phyloP scores from a whole-genome alignment of 768 basidiomycete species.

The Panellus pusillus region DNA sequence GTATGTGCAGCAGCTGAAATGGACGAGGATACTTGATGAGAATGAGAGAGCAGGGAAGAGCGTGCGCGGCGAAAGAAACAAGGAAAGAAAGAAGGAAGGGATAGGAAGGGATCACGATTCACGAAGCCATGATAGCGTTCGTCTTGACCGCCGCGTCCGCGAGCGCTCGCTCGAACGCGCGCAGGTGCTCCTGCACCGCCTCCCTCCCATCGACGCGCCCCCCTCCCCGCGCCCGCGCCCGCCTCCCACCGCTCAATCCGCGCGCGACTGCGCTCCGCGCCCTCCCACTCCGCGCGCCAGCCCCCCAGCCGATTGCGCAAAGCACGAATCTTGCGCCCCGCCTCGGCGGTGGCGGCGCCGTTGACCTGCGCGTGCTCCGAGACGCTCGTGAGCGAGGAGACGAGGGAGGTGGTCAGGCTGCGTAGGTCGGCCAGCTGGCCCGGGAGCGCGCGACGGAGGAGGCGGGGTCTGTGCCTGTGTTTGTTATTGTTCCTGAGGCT shows the following conservation, averaged over 20 bases:
- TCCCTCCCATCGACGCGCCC: constrained; percentile 63
- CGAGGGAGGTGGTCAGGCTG: constrained; percentile 70
- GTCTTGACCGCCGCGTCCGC: constrained; percentile 75
- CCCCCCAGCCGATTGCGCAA: constrained; percentile 81
- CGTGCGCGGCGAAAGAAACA: not conserved
- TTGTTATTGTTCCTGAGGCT: constrained; percentile 29
- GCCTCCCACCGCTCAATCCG: constrained; percentile 83
- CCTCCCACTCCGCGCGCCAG: constrained; percentile 82
- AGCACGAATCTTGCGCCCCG: constrained; percentile 82
- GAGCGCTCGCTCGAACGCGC: constrained; percentile 71
- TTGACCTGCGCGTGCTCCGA: constrained; percentile 91
- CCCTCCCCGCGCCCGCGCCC: constrained; percentile 35
- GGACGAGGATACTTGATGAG: not conserved
- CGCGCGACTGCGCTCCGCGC: constrained; percentile 74
- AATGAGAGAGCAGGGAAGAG: not conserved
- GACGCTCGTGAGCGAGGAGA: constrained; percentile 71
- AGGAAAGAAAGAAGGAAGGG: not conserved
- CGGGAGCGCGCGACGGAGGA: not conserved
- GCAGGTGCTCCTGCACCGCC: constrained; percentile 76
- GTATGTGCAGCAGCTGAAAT: constrained; percentile 16
- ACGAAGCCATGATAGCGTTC: constrained; percentile 75
- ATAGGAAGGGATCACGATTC: not conserved
- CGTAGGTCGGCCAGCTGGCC: constrained; percentile 65
- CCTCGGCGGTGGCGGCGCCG: constrained; percentile 80
- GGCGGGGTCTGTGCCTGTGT: not conserved